Evolutionary conservation across 1,284 basidiomycete genomes (phyloP).

Genomic region (Polyporus tsugae): DNA sequence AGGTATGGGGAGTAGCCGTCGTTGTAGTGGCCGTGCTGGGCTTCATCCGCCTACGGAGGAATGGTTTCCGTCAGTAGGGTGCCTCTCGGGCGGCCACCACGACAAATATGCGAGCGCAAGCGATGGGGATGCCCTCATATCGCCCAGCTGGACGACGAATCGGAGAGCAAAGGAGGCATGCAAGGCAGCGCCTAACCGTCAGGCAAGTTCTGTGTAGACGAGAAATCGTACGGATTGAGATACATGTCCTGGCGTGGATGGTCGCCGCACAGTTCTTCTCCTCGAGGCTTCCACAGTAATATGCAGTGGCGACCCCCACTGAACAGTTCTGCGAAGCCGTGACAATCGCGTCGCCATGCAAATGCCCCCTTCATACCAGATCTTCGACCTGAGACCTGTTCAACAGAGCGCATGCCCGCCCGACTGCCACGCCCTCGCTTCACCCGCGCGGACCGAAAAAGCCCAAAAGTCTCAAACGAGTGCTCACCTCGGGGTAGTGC

Average conservation of each 20-base stretch:
- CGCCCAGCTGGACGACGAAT: too few species aligned
- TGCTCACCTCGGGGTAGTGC: slow-evolving; percentile 2
- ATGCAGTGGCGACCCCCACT: background rate
- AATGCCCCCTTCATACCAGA: background rate
- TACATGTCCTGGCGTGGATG: too few species aligned
- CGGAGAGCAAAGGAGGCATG: too few species aligned
- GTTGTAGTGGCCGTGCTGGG: slow-evolving; percentile 40
- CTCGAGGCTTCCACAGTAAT: too few species aligned
- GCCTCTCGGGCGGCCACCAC: background rate
- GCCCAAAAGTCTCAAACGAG: background rate
- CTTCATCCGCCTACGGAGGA: slow-evolving; percentile 34
- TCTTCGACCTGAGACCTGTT: background rate
- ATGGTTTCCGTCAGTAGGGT: background rate
- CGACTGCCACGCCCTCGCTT: background rate
- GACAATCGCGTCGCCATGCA: background rate
- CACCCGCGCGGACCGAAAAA: background rate
- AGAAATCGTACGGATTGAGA: too few species aligned
- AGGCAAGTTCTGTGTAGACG: too few species aligned
- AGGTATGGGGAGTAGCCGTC: slow-evolving; percentile 41
- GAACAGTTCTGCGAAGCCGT: background rate
- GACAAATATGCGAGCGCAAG: background rate
- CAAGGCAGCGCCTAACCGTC: too few species aligned
- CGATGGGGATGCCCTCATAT: background rate
- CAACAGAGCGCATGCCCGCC: background rate
- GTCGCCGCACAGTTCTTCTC: too few species aligned